Conservation (phyloP, 176 grass and related monocot species). For the Eremochloa ophiuroides region DNA sequence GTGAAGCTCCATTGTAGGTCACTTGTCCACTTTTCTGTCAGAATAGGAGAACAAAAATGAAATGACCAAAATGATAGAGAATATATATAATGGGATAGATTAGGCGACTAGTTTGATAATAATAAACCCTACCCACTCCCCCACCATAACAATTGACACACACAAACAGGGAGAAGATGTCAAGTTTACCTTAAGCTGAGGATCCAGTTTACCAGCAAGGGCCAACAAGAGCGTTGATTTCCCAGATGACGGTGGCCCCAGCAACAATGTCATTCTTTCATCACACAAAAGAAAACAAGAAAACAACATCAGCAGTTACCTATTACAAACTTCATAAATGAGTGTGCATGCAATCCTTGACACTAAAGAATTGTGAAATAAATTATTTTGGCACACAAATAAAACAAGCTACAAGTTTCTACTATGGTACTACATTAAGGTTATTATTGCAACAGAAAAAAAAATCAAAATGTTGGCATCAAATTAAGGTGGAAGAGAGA, state of each 20-base stretch:
- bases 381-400: background rate
- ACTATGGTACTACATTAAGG: background rate
- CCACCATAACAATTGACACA: background rate
- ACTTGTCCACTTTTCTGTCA: conserved; percentile 55
- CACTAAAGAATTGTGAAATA: background rate
- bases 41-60: background rate
- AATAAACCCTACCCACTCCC: background rate
- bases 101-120: background rate
- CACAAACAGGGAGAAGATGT: background rate
- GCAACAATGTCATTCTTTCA: conserved; percentile 68
- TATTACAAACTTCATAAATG: background rate
- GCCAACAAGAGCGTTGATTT: conserved; percentile 61
- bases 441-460: background rate
- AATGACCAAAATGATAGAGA: background rate
- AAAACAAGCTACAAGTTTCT: background rate
- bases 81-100: background rate
- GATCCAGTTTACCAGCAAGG: conserved; percentile 68
- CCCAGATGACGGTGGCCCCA: conserved; percentile 73
- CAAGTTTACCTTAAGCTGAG: conserved; percentile 49
- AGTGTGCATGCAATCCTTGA: background rate
- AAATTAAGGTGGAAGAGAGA: background rate
- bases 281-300: background rate
- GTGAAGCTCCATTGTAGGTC: conserved; percentile 47
- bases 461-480: background rate
- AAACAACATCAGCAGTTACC: background rate